Evolutionary conservation across 805 yeast species (phyloP), one percentile per base, ranked within the genome.

Genomic region (Candida broadrunensis): DNA sequence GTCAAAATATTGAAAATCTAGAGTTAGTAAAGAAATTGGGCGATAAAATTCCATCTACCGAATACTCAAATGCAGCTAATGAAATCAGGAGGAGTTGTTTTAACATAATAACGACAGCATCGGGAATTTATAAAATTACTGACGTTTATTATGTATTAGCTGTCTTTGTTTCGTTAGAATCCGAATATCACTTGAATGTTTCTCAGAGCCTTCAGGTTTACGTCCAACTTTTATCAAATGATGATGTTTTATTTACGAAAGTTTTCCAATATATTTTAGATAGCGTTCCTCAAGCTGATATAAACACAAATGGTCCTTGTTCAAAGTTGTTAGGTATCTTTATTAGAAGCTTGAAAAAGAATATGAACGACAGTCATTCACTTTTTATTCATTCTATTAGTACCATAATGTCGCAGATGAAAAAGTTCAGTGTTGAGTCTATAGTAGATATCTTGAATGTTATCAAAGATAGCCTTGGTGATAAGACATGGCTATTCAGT

Each of bases 401-500:
- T 13, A 29, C 32, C 7, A 15, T 29, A 5, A 15, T 29, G 7
- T 29, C 32, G 6, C 5, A 14, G 6, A 15, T 15, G 7, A 13
- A n/a, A 5, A 15, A 5, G 3, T 14, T 29, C 5, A 5, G n/a
- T 14, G 3, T 15, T 14, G 9, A 15, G 3, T 29, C 32, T 6
- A 5, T 15, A 5, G 5, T 29, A 15, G 18, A 29, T 15, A 5
- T 29, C 18, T 15, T 29, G 7, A 29, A 15, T 3, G 14, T 29
- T 15, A 13, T 29, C 18, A 29, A 15, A 11, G 32, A 29, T 5
- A 5, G 18, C 13, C 7, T 29, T n/a, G 17, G 75, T 8, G 76
- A 77, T 5, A 72, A 75, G 39, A 49, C 75, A 0, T 79, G 86
- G 83, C 48, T 76, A 1, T 70, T 87, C 36, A 66, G 78, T 3